Base-by-base conservation (phyloP, 345 rosid species). In the Murraya koenigii region DNA sequence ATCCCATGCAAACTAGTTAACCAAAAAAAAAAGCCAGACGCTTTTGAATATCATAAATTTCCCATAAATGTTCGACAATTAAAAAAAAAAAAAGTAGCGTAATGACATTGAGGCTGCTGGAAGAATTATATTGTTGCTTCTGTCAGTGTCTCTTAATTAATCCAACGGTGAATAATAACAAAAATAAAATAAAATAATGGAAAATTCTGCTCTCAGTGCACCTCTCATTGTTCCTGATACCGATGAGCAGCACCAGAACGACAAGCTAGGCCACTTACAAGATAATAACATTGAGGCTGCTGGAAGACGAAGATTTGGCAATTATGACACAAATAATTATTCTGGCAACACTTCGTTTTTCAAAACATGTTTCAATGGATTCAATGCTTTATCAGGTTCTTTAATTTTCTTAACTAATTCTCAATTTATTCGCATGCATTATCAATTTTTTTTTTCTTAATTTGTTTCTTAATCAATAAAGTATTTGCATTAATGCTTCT, bases 291-390 rank as follows among this genome's bases (percentile, higher is more conserved):
- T 17, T 32, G 41, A 33, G 11, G 23, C n/a, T 33, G 68, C 17
- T 11, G 49, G 49, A 44, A 44, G 25, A 44, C 11, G 25, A 8
- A 3, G 9, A 2, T 22, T 10, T 4, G 1, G 38, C 9, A 15
- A 15, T 44, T 44, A 13, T 28, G 59, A 26, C 14, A 1, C 11
- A 25, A 52, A 69, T 4, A 22, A 22, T 49, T 26, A n/a, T 14
- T 9, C 25, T 13, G 20, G 20, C 15, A 33, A 52, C 56, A 52
- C 65, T n/a, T 6, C 49, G 26, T 41, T 59, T 47, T 73, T 59
- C 76, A 73, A 38, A 19, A 38, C 67, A 0, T 59, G 76, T 59
- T 73, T 73, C 36, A 73, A 59, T 23, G 76, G 76, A 73, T 65
- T 73, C 36, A 73, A 59, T 38, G 66, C 66, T 35, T 73, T 59